Base-by-base conservation (phyloP, 192 early-diverging fungal species). In the Coemansia sp. region DNA sequence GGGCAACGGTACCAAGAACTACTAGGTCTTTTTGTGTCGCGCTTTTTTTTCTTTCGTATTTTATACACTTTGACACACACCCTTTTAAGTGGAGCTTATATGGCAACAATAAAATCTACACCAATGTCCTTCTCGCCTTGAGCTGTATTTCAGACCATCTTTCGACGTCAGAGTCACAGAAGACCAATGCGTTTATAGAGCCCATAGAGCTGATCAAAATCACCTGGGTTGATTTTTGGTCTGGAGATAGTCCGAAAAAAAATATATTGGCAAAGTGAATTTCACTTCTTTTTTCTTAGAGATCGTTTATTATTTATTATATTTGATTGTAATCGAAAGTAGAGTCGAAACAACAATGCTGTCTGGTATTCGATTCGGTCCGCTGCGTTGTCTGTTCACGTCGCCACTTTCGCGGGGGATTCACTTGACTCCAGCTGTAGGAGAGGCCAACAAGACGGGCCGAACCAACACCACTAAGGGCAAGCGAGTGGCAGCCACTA, bases 1-100 rank as follows among this genome's bases (percentile, higher is more conserved):
- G 72, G 75, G 75, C 72, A 83, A 83, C 70, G 80, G 80, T 44
- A 75, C 58, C 69, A 68, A 62, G 70, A 52, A 78, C 72, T 83
- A 83, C 69, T 83, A 44, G 41, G 18, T 16, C 16, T 31, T 58
- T 58, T 12, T 38, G 36, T 38, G 36, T 38, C 36, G 6, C 36
- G 36, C 36, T 38, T 38, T 38, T 38, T 9, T 38, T 9, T 27
- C 27, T 27, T 27, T 27, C 27, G 27, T 27, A 9, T 6, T 40
- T 31, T 50, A 57, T 15, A 20, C 2, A 36, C 16, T 57, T 68
- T 24, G 20, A 10, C 39, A 20, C 33, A 39, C 61, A 15, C 20
- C 9, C 9, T 27, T 65, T 40, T 63, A 16, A 16, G 43, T 44
- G 43, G 43, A 44, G 16, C 43, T 2, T 44, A 38, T 38, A 38